phyloP scores from a whole-genome alignment of 371 early-diverging fungal species.

The Lichtheimia ornata region DNA sequence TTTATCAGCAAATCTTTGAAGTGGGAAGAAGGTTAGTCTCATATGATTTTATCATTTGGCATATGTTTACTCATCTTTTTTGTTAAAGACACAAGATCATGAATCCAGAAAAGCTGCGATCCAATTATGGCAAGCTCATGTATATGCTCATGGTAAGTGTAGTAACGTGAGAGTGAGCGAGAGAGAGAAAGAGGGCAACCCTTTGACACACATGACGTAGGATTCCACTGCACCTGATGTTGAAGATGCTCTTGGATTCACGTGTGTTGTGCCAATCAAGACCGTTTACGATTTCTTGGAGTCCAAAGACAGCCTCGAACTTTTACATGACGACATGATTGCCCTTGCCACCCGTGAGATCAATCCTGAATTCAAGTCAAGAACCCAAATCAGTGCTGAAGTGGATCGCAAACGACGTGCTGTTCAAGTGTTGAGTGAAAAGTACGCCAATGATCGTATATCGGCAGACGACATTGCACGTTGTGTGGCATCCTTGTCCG shows the following conservation, averaged over 20 bases:
- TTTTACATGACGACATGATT: slow-evolving; percentile 83
- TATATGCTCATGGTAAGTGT: slow-evolving; percentile 77
- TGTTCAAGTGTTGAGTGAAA: slow-evolving; percentile 77
- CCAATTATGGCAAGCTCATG: slow-evolving; percentile 93
- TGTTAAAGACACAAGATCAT: slow-evolving; percentile 92
- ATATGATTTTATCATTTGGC: no score
- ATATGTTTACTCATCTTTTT: not conserved
- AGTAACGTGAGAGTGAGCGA: no score
- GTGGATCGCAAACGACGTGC: slow-evolving; percentile 89
- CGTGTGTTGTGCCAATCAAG: slow-evolving; percentile 80
- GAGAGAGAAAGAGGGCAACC: not conserved
- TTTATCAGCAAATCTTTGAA: slow-evolving; percentile 91
- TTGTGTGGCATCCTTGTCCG: slow-evolving; percentile 93
- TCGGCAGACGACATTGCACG: slow-evolving; percentile 76
- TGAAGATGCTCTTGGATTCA: slow-evolving; percentile 81
- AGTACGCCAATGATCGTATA: slow-evolving; percentile 65
- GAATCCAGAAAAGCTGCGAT: slow-evolving; percentile 97
- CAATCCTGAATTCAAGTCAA: slow-evolving; percentile 74
- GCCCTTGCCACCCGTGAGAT: slow-evolving; percentile 91
- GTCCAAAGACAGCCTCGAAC: slow-evolving; percentile 57
- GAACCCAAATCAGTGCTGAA: slow-evolving; percentile 78
- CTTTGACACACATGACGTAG: slow-evolving; percentile 27
- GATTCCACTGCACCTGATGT: slow-evolving; percentile 90
- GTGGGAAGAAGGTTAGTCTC: slow-evolving; percentile 80
- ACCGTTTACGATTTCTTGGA: slow-evolving; percentile 84